Evolutionary conservation across 352 stramenopile genomes (phyloP).

Genomic region (Globisporangium rhizosaccharum): DNA sequence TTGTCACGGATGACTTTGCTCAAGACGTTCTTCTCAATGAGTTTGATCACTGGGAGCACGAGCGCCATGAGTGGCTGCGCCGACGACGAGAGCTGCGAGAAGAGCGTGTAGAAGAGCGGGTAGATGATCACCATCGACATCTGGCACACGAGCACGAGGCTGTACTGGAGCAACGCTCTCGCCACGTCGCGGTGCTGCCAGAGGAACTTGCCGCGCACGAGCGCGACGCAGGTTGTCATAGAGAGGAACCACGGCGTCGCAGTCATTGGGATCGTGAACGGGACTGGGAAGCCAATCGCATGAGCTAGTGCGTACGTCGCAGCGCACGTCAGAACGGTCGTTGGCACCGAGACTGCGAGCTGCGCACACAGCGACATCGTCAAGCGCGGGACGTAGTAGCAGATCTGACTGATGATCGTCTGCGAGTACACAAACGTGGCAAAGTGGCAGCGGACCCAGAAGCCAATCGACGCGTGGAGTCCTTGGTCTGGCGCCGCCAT

Average conservation of each 20-base stretch:
- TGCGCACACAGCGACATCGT: slow-evolving; percentile 8
- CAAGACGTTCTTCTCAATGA: slow-evolving; percentile 33
- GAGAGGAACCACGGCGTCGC: not conserved
- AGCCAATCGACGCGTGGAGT: not conserved
- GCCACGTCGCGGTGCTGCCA: slow-evolving; percentile 2
- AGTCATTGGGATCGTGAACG: slow-evolving; percentile 33
- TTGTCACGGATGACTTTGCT: slow-evolving; percentile 8
- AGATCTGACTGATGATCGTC: not conserved
- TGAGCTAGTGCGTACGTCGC: slow-evolving; percentile 8
- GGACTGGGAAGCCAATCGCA: slow-evolving; percentile 30
- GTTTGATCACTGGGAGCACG: slow-evolving; percentile 32
- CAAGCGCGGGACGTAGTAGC: slow-evolving; percentile 14
- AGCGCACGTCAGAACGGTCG: not conserved
- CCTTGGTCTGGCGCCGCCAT: slow-evolving; percentile 1
- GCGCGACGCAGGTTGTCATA: not conserved
- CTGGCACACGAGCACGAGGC: not conserved
- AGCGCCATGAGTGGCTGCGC: slow-evolving; percentile 13
- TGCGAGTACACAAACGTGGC: slow-evolving; percentile 2
- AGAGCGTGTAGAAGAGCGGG: slow-evolving; percentile 13
- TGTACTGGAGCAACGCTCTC: not conserved
- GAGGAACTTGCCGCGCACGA: slow-evolving; percentile 1
- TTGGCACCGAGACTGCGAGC: not conserved
- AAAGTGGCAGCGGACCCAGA: slow-evolving; percentile 5
- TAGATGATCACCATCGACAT: slow-evolving; percentile 10
- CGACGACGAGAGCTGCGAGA: slow-evolving; percentile 5